Base-by-base conservation (phyloP, 2,329 filamentous ascomycete genomes). In the Metarhizium rileyi region DNA sequence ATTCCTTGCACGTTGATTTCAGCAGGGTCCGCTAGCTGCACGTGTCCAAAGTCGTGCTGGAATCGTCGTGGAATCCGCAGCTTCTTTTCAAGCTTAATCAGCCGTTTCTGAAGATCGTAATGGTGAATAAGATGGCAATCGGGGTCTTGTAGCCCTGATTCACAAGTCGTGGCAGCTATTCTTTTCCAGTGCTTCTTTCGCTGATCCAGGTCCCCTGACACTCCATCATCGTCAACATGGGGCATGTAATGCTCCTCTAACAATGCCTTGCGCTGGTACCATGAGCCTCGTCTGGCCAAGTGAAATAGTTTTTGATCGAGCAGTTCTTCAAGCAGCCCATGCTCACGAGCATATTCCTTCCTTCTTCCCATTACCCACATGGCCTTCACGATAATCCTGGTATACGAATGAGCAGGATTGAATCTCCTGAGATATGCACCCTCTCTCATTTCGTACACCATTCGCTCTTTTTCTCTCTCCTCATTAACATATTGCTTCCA, bases 161-260 rank as follows among this genome's bases (percentile, higher is more conserved):
- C 90, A 61, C 93, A 97, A 0, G 93, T 98, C 7, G 73, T 69
- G 4, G 87, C 72, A 0, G 93, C 88, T 20, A 83, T 75, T 8
- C 78, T 75, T 62, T 84, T 89, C 90, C 90, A 98, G 56, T 87
- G 76, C 59, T 84, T 91, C 68, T 87, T 93, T 61, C 86, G 85
- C 47, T 69, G 61, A 26, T 76, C 75, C 4, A 60, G 41, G 30
- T 73, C 64, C 4, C 60, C 51, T 5, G 64, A 66, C 2, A 58
- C 57, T 0, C 67, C 65, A 2, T 65, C 65, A 0, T 76, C 70
- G 27, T 72, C 74, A 5, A 86, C 62, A 4, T 76, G 72, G 60
- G 82, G 77, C 87, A 97, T 90, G 65, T 98, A 97, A 62, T 94
- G 90, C 64, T 98, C 93, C 69, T 98, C 93, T 2, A 98, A 67